These are phyloP conservation scores for Candida coquimbonensis DNA, from an alignment of 805 yeast genomes.

Conservation along the genomic window DNA sequence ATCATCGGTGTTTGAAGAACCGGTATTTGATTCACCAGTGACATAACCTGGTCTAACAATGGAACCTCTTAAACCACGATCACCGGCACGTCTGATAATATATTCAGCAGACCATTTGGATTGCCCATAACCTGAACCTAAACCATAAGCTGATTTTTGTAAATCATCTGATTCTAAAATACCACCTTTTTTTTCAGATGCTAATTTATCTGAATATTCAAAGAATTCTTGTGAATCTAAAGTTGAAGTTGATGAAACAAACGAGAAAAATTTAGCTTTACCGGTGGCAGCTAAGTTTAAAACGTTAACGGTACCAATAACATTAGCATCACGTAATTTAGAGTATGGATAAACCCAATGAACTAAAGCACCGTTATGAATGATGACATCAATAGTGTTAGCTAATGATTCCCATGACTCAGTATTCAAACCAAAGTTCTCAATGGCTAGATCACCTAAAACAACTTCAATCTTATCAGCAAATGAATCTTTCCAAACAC, in stretches of 20 bases:
- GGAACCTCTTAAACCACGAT: slow-evolving; percentile 78
- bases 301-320: slow-evolving; percentile 78
- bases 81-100: slow-evolving; percentile 81
- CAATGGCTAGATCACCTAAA: slow-evolving; percentile 70
- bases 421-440: slow-evolving; percentile 63
- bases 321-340: slow-evolving; percentile 88
- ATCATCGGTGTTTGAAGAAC: slow-evolving; percentile 94
- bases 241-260: slow-evolving; percentile 94
- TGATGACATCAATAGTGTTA: slow-evolving; percentile 64
- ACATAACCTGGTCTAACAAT: slow-evolving; percentile 95
- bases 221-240: slow-evolving; percentile 80
- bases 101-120: slow-evolving; percentile 97
- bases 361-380: slow-evolving; percentile 96
- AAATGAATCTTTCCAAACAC: slow-evolving; percentile 52
- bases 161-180: slow-evolving; percentile 79
- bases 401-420: slow-evolving; percentile 52
- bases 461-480: slow-evolving; percentile 56
- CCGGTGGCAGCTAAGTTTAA: slow-evolving; percentile 67
- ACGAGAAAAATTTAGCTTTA: slow-evolving; percentile 77
- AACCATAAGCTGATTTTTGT: slow-evolving; percentile 71
- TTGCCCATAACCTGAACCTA: slow-evolving; percentile 95
- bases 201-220: slow-evolving; percentile 63
- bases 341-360: slow-evolving; percentile 98
- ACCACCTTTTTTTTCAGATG: slow-evolving; percentile 61
- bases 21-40: slow-evolving; percentile 76